Evolutionary conservation across 257 asterid genomes (phyloP).

Genomic region (Lithospermum erythrorhizon): DNA sequence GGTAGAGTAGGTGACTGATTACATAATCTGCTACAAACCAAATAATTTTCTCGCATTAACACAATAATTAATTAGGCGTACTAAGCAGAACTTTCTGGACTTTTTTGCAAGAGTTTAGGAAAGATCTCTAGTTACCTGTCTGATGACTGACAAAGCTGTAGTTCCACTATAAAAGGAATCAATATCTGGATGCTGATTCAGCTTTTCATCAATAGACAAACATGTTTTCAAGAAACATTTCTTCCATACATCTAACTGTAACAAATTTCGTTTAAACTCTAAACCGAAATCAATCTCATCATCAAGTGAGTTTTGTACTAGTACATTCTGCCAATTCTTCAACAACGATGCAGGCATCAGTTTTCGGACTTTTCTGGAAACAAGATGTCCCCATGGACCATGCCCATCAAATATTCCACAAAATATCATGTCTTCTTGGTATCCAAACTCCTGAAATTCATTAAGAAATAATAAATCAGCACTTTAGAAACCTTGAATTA

Average conservation of each 20-base stretch:
- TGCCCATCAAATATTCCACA: slow-evolving; percentile 85
- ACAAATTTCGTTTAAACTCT: slow-evolving; percentile 15
- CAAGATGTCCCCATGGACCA: slow-evolving; percentile 80
- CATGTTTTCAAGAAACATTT: slow-evolving; percentile 48
- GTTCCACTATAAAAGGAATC: no score
- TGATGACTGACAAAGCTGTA: no score
- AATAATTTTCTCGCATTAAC: no score
- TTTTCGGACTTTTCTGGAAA: slow-evolving; percentile 44
- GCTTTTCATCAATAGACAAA: slow-evolving; percentile 53
- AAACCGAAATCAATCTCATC: slow-evolving; percentile 11
- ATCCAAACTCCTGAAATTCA: slow-evolving; percentile 50
- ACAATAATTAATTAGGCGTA: no score
- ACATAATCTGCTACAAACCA: no score
- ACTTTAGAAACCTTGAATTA: background rate
- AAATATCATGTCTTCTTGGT: slow-evolving; percentile 56
- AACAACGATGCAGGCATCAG: slow-evolving; percentile 51
- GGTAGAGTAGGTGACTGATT: no score
- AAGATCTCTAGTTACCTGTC: no score
- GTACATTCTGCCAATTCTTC: slow-evolving; percentile 50
- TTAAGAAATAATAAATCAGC: background rate
- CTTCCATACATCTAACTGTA: slow-evolving; percentile 47
- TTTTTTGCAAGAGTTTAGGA: no score
- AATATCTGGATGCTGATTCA: slow-evolving; percentile 17
- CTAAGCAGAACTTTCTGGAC: background rate
- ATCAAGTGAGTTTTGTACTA: slow-evolving; percentile 23